Evolutionary conservation across 2,329 filamentous ascomycete species (phyloP), one percentile per base, ranked within the genome.

Genomic region (Phaeosphaeria sp.): DNA sequence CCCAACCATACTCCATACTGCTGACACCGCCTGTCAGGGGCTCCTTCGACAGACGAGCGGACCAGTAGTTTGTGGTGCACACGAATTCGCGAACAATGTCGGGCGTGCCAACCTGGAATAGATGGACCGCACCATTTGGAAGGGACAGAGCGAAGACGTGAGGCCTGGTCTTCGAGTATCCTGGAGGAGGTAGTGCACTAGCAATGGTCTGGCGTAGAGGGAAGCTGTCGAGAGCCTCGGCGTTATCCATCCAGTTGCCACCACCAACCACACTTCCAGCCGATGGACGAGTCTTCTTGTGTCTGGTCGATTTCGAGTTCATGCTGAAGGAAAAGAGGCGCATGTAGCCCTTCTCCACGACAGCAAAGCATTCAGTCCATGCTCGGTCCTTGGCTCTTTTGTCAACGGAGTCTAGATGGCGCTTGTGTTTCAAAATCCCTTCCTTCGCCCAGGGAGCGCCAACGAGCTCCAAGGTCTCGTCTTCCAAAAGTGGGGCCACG

Each of bases 401-500:
- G 65, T 96, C 93, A 36, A 92, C 84, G 4, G 91, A 88, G 74
- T 98, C 94, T 3, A 98, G 84, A 72, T 98, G 94, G 75, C 97
- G 94, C 78, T 98, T 98, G 80, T 99, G 94, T 66, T 94, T 94
- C 20, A 98, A 83, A 67, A 96, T 92, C 61, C 95, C 95, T 78
- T 99, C 95, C 79, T 99, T 99, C 25, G 96, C 90, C 95, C 95
- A 99, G 0, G 95, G 95, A n/a, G 95, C 92, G 22, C 95, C 95
- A 11, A 91, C 88, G 40, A 99, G 87, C 72, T 96, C 93, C 13
- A 99, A 84, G 0, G 90, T 92, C 71, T 99, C 95, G 70, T 98
- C 95, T 69, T 97, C 94, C 0, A 98, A 86, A 9, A 97, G 81
- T 24, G 90, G 87, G 5, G 86, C 82, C 1, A 81, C 81, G 48